Evolutionary conservation across 495 filamentous ascomycete genomes (phyloP), one percentile per base, ranked within the genome.

Genomic region (Xylaria acuta): DNA sequence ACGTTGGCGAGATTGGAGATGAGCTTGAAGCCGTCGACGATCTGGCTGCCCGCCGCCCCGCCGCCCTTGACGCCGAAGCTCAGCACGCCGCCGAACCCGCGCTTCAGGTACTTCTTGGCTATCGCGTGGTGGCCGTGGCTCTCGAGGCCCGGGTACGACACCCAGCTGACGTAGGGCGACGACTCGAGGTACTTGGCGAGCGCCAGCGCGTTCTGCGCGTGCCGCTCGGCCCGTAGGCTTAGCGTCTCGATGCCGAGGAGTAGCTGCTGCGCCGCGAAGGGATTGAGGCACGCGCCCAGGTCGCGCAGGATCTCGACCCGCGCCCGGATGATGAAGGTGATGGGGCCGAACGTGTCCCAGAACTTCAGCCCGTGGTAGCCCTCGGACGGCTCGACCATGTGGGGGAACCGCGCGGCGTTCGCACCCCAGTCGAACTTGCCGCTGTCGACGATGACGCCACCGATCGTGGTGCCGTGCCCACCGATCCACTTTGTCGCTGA

Each of bases 401-500:
- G 93, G 2, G 97, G 96, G 88, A 98, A 99, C 1, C 94, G 92
- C 72, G 90, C 90, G 38, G 85, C 93, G 76, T 97, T 81, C 84
- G 92, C 92, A 68, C 94, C 94, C 96, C 96, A 99, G 86, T 98
- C 92, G 80, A 99, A 99, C 76, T 95, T 97, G 67, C 96, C 96
- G 67, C 92, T 90, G 84, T 99, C 96, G 60, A 99, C 84, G 18
- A 99, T 87, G 25, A 98, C 88, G 53, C 97, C 96, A 36, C 88
- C 96, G 74, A 99, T 94, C 8, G 97, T 98, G 38, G 97, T 98
- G 54, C 96, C 96, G 80, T 99, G 96, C 43, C 96, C 96, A 49
- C 96, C 96, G 64, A 99, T 98, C 96, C 96, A 99, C 82, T 99
- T 99, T 25, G 96, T 99, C 14, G 96, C 95, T 41, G 92, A 94